Evolutionary conservation across 495 filamentous ascomycete species (phyloP), one percentile per base, ranked within the genome.

Genomic region (Astrocystis sublimbata): DNA sequence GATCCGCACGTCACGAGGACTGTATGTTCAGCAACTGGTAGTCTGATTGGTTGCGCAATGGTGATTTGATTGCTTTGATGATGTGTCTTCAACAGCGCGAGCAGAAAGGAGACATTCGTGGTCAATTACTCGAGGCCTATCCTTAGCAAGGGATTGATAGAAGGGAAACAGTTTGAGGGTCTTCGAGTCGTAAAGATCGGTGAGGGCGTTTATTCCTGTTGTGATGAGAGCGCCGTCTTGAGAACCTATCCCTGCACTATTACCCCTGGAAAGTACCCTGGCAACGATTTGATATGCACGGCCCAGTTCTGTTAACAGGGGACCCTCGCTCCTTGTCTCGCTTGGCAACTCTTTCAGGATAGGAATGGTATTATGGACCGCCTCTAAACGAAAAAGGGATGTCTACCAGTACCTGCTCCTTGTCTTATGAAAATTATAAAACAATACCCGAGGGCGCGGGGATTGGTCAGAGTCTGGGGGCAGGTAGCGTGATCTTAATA

Each of bases 171-270:
- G 60, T 72, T 58, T 60, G 63, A 65, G 40, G 56, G 65, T 51
- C 63, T 65, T 68, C 65, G 61, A 52, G 21, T 60, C 61, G 62
- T 63, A 66, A 67, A 68, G 68, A 66, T 68, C 70, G 65, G 65
- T 72, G 59, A 70, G 62, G 46, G 65, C 61, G 61, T 62, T 49
- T 68, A 67, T 71, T 63, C 42, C 6, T 40, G 33, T 68, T 68
- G 62, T 73, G 76, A 78, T 76, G 75, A 77, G 73, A 73, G 70
- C 76, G 73, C n/a, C 47, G 78, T 81, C 76, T 81, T 75, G 72
- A 75, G 69, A n/a, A n/a, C n/a, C n/a, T n/a, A 65, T 58, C 69
- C 70, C 67, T 72, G 70, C 62, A 23, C 17, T 3, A 50, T 38
- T 50, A 65, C 70, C 70, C 70, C 60, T 62, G 51, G 60, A 46